Conservation (phyloP, 2,329 filamentous ascomycete species). For the Cephalotrichum gorgonifer region DNA sequence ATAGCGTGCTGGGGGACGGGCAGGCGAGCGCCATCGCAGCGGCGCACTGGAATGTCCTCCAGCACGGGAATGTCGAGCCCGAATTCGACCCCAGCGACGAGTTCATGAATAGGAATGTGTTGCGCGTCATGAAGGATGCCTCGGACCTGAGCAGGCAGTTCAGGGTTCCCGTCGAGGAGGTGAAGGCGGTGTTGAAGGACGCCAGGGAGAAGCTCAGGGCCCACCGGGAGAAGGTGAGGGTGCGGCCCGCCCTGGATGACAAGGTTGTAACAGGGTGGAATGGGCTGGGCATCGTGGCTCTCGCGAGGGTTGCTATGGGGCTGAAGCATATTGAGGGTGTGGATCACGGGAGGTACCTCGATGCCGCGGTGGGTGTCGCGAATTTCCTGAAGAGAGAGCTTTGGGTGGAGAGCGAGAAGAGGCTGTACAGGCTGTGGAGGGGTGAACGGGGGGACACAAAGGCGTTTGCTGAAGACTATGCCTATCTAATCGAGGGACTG, state of each 20-base stretch:
- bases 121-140: constrained; percentile 59
- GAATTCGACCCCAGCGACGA: constrained; percentile 85
- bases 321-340: constrained; percentile 50
- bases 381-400: constrained; percentile 63
- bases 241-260: constrained; percentile 69
- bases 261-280: constrained; percentile 87
- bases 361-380: constrained; percentile 57
- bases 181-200: constrained; percentile 54
- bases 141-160: constrained; percentile 66
- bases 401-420: constrained; percentile 53
- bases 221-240: constrained; percentile 64
- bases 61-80: constrained; percentile 76
- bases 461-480: constrained; percentile 84
- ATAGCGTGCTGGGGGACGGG: constrained; percentile 50
- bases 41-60: constrained; percentile 72
- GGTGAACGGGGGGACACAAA: constrained; percentile 53
- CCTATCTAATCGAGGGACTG: constrained; percentile 74
- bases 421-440: constrained; percentile 65
- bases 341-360: constrained; percentile 49
- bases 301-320: constrained; percentile 65
- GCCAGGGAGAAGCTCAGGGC: constrained; percentile 59
- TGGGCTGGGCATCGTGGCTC: constrained; percentile 71
- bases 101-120: constrained; percentile 86
- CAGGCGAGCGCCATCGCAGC: constrained; percentile 61
- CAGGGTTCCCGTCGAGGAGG: constrained; percentile 57